phyloP scores from a whole-genome alignment of 257 asterid genomes.

The Plantago ovata region DNA sequence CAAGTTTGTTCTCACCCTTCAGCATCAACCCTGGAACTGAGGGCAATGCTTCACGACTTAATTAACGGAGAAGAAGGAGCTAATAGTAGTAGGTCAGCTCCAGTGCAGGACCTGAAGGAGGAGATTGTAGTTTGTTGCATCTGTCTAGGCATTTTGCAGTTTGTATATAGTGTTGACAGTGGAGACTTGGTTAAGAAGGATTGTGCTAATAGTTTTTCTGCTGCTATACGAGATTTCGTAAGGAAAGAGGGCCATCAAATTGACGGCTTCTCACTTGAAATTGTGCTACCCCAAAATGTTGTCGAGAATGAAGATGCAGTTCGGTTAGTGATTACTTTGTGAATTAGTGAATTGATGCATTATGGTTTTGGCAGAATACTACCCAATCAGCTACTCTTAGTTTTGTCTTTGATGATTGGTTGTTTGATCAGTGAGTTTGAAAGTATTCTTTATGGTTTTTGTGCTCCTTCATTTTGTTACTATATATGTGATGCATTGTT shows the following conservation, averaged over 20 bases:
- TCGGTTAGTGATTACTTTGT: constrained; percentile 47
- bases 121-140: constrained; percentile 47
- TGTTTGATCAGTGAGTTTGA: too few species aligned
- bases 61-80: constrained; percentile 32
- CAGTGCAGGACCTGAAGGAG: constrained; percentile 24
- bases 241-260: constrained; percentile 49
- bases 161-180: constrained; percentile 42
- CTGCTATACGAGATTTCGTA: constrained; percentile 41
- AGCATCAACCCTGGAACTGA: constrained; percentile 27
- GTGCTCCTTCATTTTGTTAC: not conserved
- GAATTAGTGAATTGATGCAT: constrained; percentile 8
- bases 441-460: not conserved
- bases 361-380: not conserved
- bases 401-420: too few species aligned
- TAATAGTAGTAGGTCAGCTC: constrained; percentile 19
- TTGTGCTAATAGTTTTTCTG: constrained; percentile 49
- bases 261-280: constrained; percentile 66
- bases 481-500: not conserved
- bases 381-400: too few species aligned
- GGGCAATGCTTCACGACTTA: constrained; percentile 38
- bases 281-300: constrained; percentile 61
- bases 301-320: constrained; percentile 62
- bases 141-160: constrained; percentile 77
- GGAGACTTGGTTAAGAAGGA: constrained; percentile 41
- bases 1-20: constrained; percentile 42